Percentiles rank a stretch among this genome's conserved stretches.
These are phyloP conservation scores for Colletotrichum zoysiae DNA, from an alignment of 2,329 filamentous ascomycete species.

Conservation along the genomic window DNA sequence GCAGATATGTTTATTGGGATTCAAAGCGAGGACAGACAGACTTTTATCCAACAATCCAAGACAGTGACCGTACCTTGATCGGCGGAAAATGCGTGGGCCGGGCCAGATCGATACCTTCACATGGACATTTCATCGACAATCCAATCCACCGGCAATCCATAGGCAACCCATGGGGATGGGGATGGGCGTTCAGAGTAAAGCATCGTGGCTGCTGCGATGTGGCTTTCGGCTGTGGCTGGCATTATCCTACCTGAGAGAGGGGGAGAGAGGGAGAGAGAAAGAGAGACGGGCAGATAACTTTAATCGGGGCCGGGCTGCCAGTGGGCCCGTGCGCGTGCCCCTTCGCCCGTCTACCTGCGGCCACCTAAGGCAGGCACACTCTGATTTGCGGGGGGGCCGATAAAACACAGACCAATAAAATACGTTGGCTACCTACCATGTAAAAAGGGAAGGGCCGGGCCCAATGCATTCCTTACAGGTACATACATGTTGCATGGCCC, in stretches of 20 bases:
- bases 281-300: constrained; percentile 32
- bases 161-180: background rate
- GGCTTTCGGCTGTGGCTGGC: background rate
- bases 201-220: no score
- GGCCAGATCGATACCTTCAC: background rate
- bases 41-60: background rate
- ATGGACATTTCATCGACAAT: no score
- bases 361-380: background rate
- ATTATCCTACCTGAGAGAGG: no score
- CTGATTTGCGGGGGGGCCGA: constrained; percentile 22
- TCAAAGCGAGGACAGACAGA: background rate
- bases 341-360: no score
- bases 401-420: constrained; percentile 1
- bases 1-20: background rate
- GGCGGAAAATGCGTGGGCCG: background rate
- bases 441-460: no score
- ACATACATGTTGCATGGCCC: background rate
- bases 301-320: constrained; percentile 23
- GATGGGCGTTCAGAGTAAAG: background rate
- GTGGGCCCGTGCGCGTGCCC: background rate
- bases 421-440: background rate
- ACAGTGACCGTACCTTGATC: background rate
- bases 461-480: background rate
- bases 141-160: background rate
- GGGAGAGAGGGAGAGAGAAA: no score